Percentiles rank a stretch among this genome's conserved stretches.
phyloP scores from a whole-genome alignment of 2,329 filamentous ascomycete genomes.

The Aspergillus neotritici region DNA sequence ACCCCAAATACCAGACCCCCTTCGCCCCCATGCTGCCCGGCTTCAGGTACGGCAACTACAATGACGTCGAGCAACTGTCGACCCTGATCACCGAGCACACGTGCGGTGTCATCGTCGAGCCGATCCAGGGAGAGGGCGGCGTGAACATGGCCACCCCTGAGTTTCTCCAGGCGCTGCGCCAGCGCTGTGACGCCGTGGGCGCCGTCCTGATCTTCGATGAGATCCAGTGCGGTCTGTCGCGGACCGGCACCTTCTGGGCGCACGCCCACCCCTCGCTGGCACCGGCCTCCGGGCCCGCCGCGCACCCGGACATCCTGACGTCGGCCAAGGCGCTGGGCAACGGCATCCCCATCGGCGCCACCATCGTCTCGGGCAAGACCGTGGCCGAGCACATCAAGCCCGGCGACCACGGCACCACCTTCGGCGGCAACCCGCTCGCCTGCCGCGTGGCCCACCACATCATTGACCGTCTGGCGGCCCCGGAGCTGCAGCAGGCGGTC shows the following conservation, averaged over 20 bases:
- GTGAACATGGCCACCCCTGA: constrained; percentile 76
- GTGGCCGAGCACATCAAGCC: constrained; percentile 65
- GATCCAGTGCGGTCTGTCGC: constrained; percentile 88
- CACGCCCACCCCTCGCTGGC: constrained; percentile 63
- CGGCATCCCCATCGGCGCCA: constrained; percentile 89
- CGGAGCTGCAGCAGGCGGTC: constrained; percentile 64
- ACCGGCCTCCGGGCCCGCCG: constrained; percentile 49
- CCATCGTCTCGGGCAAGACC: constrained; percentile 55
- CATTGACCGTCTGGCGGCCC: constrained; percentile 67
- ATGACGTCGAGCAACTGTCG: constrained; percentile 68
- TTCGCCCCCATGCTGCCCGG: constrained; percentile 95
- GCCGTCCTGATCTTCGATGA: constrained; percentile 92
- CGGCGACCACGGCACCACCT: constrained; percentile 90
- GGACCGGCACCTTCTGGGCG: constrained; percentile 88
- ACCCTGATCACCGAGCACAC: constrained; percentile 75
- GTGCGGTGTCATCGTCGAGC: constrained; percentile 92
- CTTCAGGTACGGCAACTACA: constrained; percentile 80
- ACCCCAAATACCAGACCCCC: constrained; percentile 93
- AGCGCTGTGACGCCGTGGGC: constrained; percentile 77
- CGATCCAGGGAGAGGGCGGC: constrained; percentile 94
- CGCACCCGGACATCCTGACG: constrained; percentile 89
- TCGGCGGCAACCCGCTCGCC: constrained; percentile 85
- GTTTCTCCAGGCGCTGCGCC: constrained; percentile 78
- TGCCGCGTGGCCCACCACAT: constrained; percentile 82
- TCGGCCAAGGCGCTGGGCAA: constrained; percentile 96